Percentiles rank a stretch among this genome's conserved stretches.
Evolutionary conservation across 208 protist genomes (phyloP).

Genomic region (Leptomonas seymouri): DNA sequence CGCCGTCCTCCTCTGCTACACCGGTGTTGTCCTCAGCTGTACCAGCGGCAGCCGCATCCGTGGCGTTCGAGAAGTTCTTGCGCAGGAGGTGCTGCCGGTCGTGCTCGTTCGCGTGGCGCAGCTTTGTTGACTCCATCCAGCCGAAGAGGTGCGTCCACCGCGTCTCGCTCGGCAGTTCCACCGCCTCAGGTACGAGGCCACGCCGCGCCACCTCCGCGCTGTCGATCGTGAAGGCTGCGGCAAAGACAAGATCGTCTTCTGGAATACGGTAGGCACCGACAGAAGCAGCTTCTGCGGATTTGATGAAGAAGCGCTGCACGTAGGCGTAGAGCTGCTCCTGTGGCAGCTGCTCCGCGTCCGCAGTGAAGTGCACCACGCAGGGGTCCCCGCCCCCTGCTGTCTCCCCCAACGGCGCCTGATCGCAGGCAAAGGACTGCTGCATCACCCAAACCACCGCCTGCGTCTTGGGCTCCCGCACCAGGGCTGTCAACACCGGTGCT

Average conservation of each 20-base stretch:
- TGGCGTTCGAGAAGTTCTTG: background rate
- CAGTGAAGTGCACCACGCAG: constrained; percentile 76
- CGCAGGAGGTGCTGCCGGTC: constrained; percentile 38
- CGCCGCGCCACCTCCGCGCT: constrained; percentile 20
- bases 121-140: constrained; percentile 52
- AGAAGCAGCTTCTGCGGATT: background rate
- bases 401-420: constrained; percentile 47
- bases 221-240: constrained; percentile 56
- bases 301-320: constrained; percentile 38
- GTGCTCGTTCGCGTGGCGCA: constrained; percentile 42
- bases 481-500: constrained; percentile 47
- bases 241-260: constrained; percentile 44
- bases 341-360: constrained; percentile 40
- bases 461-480: constrained; percentile 34
- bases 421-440: constrained; percentile 53
- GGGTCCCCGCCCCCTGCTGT: constrained; percentile 18
- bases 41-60: background rate
- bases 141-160: constrained; percentile 64
- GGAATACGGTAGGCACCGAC: constrained; percentile 7
- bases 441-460: constrained; percentile 57
- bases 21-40: background rate
- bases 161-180: constrained; percentile 62
- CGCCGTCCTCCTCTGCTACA: background rate
- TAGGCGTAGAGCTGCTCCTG: constrained; percentile 45
- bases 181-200: constrained; percentile 10